A percentile compares a stretch with the other conserved stretches of the same genome.
phyloP scores from a whole-genome alignment of 73 alveolate genomes.

The Stentor roeselii region DNA sequence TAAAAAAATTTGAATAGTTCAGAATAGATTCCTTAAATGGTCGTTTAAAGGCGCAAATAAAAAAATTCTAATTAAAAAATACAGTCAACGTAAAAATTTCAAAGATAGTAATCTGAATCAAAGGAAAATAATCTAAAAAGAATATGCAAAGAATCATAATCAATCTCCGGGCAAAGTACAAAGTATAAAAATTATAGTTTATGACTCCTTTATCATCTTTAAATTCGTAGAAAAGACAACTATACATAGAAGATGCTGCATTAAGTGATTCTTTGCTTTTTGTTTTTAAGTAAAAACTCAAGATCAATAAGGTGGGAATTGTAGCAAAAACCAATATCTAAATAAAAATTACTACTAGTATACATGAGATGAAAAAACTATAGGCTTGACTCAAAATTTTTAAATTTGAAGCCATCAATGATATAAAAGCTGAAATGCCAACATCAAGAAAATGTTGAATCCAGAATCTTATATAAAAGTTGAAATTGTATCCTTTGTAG shows the following conservation, averaged over 20 bases:
- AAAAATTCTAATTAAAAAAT: background rate
- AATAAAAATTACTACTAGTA: background rate
- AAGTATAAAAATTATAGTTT: background rate
- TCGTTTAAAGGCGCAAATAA: background rate
- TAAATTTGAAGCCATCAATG: background rate
- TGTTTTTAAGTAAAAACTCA: background rate
- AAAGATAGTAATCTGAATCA: background rate
- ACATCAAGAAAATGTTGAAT: background rate
- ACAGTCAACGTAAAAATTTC: background rate
- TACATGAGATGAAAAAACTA: background rate
- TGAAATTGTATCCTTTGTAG: background rate
- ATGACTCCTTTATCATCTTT: background rate
- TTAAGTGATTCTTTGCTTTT: too few species aligned
- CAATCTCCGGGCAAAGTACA: background rate
- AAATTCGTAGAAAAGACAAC: conserved; percentile 1
- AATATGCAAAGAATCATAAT: background rate
- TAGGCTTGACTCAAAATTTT: background rate
- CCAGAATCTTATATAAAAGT: background rate
- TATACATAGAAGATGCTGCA: too few species aligned
- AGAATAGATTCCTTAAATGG: background rate
- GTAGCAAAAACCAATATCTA: background rate
- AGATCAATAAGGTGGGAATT: background rate
- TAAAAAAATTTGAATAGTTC: background rate
- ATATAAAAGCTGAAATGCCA: background rate
- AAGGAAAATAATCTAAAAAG: background rate